Base-by-base conservation (phyloP, 2,329 filamentous ascomycete species). In the Mycocentrospora acerina region DNA sequence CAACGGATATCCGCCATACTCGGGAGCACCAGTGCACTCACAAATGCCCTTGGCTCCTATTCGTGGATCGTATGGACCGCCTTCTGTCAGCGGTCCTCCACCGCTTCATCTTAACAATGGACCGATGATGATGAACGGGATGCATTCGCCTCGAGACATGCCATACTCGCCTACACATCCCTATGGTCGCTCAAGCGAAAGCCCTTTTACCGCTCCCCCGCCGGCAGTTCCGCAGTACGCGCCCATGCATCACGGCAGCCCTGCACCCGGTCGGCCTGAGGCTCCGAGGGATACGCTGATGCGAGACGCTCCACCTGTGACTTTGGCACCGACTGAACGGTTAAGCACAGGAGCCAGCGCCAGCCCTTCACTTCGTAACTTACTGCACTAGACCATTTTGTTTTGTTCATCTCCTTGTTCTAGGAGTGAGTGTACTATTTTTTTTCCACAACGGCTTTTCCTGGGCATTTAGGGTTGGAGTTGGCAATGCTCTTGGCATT, bases 281-380 rank as follows among this genome's bases (percentile, higher is more conserved):
- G 60, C 62, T 36, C 55, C 66, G 15, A 57, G 66, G 36, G 64
- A 66, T 32, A 48, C 55, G 4, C 35, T 62, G 8, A 64, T 67
- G 60, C 57, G 63, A 39, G 60, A 67, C 32, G 52, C 49, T 18
- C 57, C 57, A 10, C 33, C 48, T 14, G 46, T 52, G 2, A 58
- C 56, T 26, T 57, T 54, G 32, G 58, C 57, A 19, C 49, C 56
- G 7, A 51, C 45, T 29, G 58, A 61, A 40, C 61, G 62, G 17
- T 48, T 48, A 19, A 64, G 45, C 26, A 65, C 59, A 9, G 66
- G 64, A 32, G 67, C 73, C 11, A 75, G 72, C 44, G 72, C 72
- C 10, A 74, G 71, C 44, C 73, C 73, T 11, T 74, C 67, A 41
- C 57, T 76, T 53, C 65, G 68, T 37, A 75, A 76, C 51, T 48